Evolutionary conservation across 2,329 filamentous ascomycete species (phyloP).

Genomic region (Endoconidiophora laricicola): DNA sequence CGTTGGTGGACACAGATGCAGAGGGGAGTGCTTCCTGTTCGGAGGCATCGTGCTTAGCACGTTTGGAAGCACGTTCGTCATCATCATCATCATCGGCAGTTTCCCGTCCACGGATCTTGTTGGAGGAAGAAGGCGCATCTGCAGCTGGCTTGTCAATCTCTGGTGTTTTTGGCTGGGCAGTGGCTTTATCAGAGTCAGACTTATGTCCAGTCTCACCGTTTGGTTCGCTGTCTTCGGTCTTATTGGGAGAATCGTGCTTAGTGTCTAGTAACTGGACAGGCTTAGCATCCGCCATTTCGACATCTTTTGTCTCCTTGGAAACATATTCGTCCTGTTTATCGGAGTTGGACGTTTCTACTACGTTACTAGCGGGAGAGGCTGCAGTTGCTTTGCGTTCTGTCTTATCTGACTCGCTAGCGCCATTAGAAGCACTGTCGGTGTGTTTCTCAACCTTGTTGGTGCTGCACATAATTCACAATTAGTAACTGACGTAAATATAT

Average conservation of each 20-base stretch:
- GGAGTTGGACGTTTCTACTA: neutral
- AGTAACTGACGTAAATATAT: neutral
- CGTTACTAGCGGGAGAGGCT: no score
- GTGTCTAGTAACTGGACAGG: neutral
- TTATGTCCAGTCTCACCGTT: neutral
- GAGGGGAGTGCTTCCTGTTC: slow-evolving; percentile 20
- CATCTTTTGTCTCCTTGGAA: neutral
- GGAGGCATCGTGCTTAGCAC: slow-evolving; percentile 53
- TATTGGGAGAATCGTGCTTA: neutral
- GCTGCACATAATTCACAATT: neutral
- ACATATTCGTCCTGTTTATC: neutral
- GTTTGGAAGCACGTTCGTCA: slow-evolving; percentile 58
- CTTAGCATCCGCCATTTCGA: slow-evolving; percentile 1
- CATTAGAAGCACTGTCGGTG: neutral
- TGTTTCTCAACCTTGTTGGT: neutral
- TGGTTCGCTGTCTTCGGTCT: neutral
- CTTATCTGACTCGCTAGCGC: neutral
- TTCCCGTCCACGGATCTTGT: slow-evolving; percentile 60
- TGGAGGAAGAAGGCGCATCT: slow-evolving; percentile 30
- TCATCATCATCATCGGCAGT: slow-evolving; percentile 44
- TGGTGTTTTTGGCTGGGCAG: neutral
- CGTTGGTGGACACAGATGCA: slow-evolving; percentile 15
- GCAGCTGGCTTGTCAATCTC: slow-evolving; percentile 14
- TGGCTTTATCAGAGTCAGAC: neutral
- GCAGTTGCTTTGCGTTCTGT: neutral